phyloP scores from a whole-genome alignment of 208 protist genomes.

The Crithidia bombi region DNA sequence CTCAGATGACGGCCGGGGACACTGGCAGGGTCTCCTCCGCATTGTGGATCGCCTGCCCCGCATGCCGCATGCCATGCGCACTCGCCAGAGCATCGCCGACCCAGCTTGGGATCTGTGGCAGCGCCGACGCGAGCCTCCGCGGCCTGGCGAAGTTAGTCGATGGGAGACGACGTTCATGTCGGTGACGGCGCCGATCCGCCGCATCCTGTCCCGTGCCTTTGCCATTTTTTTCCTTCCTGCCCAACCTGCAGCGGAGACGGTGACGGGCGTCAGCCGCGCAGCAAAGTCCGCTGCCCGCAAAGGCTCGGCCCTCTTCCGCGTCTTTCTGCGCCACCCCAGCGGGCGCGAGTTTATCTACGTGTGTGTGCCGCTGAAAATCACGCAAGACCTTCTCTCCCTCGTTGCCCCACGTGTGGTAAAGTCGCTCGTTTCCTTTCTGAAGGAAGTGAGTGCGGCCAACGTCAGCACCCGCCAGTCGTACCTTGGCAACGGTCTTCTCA shows the following conservation, averaged over 20 bases:
- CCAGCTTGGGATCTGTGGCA: constrained; percentile 61
- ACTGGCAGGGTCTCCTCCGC: constrained; percentile 41
- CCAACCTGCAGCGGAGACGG: neutral
- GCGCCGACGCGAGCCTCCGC: constrained; percentile 31
- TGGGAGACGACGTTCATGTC: constrained; percentile 31
- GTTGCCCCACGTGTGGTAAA: constrained; percentile 50
- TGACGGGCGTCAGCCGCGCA: neutral
- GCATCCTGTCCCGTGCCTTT: constrained; percentile 39
- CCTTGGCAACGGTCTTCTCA: constrained; percentile 45
- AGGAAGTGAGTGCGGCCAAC: constrained; percentile 43
- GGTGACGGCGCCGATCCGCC: constrained; percentile 45
- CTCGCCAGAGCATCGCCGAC: constrained; percentile 39
- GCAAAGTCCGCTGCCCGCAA: neutral
- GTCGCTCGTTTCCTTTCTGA: constrained; percentile 56
- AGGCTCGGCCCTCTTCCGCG: constrained; percentile 48
- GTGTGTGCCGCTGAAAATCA: constrained; percentile 71
- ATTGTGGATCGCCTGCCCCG: constrained; percentile 55
- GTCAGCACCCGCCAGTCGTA: constrained; percentile 22
- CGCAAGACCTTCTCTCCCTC: constrained; percentile 59
- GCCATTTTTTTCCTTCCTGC: constrained; percentile 49
- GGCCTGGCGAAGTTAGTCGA: constrained; percentile 18
- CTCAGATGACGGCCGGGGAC: constrained; percentile 37
- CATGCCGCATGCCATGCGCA: constrained; percentile 42
- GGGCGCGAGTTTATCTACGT: constrained; percentile 63
- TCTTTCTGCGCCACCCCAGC: constrained; percentile 67